A percentile compares a stretch with the other conserved stretches of the same genome.
Evolutionary conservation across 2,329 filamentous ascomycete species (phyloP).

Genomic region (Diaporthe vaccinii): DNA sequence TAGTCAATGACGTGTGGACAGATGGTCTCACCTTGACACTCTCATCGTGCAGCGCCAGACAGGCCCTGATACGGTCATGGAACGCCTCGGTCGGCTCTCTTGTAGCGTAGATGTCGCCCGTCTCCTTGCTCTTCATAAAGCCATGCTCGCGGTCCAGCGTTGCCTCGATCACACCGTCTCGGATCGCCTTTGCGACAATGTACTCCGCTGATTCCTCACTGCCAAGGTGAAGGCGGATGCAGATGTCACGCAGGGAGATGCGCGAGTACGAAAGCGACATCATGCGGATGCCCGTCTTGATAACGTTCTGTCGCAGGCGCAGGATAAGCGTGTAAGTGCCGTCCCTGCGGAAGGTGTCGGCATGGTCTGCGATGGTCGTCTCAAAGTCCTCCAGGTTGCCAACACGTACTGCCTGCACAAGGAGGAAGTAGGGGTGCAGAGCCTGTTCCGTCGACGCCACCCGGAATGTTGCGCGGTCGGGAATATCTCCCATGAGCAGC

Average conservation of each 20-base stretch:
- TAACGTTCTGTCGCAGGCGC: conserved; percentile 96
- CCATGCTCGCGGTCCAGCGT: conserved; percentile 93
- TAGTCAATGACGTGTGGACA: background rate
- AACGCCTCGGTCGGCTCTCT: conserved; percentile 96
- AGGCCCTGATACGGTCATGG: conserved; percentile 95
- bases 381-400: conserved; percentile 96
- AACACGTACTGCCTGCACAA: conserved; percentile 96
- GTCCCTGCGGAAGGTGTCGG: conserved; percentile 89
- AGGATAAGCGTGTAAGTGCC: conserved; percentile 96
- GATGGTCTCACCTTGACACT: conserved; percentile 85
- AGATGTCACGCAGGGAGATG: conserved; percentile 97
- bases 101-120: conserved; percentile 96
- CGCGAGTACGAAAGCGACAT: conserved; percentile 98
- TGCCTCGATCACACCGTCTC: conserved; percentile 97
- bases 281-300: conserved; percentile 99
- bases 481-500: conserved; percentile 98
- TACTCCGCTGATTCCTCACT: conserved; percentile 99
- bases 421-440: conserved; percentile 91
- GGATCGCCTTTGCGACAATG: conserved; percentile 98
- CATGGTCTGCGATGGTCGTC: conserved; percentile 84
- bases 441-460: conserved; percentile 88
- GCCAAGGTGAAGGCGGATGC: conserved; percentile 91
- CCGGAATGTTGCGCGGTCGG: conserved; percentile 93
- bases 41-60: conserved; percentile 93
- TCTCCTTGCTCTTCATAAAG: conserved; percentile 98